These are phyloP conservation scores for Fraxinus latifolia DNA, from an alignment of 305 asterid genomes.

Conservation along the genomic window DNA sequence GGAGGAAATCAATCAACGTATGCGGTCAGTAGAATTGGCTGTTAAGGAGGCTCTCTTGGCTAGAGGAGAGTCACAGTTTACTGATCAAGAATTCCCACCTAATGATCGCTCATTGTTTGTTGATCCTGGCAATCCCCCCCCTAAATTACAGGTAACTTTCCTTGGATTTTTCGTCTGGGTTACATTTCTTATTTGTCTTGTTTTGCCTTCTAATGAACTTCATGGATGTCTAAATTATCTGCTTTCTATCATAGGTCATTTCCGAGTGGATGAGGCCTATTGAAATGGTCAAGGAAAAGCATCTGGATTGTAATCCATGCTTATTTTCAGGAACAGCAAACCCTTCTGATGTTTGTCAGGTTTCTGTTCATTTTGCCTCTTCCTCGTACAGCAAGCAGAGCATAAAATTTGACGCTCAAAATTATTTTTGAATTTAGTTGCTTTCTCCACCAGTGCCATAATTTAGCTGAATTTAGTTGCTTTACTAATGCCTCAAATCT, in stretches of 20 bases:
- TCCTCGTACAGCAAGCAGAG: not conserved
- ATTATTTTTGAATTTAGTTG: not conserved
- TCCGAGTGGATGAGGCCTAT: slow-evolving; percentile 94
- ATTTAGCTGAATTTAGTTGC: not conserved
- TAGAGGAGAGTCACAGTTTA: slow-evolving; percentile 84
- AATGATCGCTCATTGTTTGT: slow-evolving; percentile 81
- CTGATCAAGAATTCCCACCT: slow-evolving; percentile 99
- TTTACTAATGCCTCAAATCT: slow-evolving; percentile 20
- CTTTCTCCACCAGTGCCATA: not conserved
- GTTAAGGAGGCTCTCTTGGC: slow-evolving; percentile 95
- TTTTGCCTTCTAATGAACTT: not conserved
- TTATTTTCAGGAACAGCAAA: slow-evolving; percentile 82
- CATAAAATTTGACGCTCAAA: not conserved
- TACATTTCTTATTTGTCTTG: slow-evolving; percentile 3
- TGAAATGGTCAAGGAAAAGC: slow-evolving; percentile 78
- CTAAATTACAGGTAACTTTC: slow-evolving; percentile 68
- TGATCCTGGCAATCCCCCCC: slow-evolving; percentile 81
- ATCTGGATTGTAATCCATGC: slow-evolving; percentile 70
- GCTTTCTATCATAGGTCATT: slow-evolving; percentile 60
- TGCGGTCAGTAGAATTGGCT: slow-evolving; percentile 96
- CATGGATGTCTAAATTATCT: slow-evolving; percentile 10
- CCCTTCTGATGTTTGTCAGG: slow-evolving; percentile 99
- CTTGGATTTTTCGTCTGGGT: not conserved
- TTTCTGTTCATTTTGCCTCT: slow-evolving; percentile 20
- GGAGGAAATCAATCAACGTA: slow-evolving; percentile 88